These are phyloP conservation scores for Suaeda aralocaspica DNA, from an alignment of 148 eudicot species.

Conservation along the genomic window DNA sequence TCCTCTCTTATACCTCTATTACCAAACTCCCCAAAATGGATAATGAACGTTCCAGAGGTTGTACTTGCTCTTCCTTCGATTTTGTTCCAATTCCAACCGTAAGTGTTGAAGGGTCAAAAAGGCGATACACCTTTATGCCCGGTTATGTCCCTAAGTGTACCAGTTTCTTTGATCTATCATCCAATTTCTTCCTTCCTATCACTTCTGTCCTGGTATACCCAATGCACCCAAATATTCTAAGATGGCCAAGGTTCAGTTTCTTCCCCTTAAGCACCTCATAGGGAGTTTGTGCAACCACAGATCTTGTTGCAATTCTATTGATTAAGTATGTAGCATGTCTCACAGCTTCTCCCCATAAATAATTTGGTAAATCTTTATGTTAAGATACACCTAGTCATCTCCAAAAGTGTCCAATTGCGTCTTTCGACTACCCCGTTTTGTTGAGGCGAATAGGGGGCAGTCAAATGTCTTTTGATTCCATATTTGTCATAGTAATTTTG, in stretches of 20 bases:
- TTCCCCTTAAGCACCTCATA: background rate
- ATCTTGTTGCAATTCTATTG: background rate
- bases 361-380: background rate
- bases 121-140: slow-evolving; percentile 11
- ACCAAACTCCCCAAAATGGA: background rate
- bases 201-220: background rate
- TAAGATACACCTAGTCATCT: background rate
- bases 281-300: background rate
- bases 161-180: background rate
- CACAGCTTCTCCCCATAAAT: slow-evolving; percentile 2
- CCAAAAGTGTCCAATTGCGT: slow-evolving; percentile 2
- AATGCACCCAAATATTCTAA: slow-evolving; percentile 7
- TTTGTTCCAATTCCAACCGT: slow-evolving; percentile 6
- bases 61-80: background rate
- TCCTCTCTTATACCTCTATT: background rate
- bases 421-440: no score
- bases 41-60: no score
- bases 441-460: slow-evolving; percentile 17
- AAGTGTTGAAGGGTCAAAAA: background rate
- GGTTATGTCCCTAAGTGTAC: slow-evolving; percentile 1
- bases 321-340: slow-evolving; percentile 5
- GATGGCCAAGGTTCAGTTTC: background rate
- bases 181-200: background rate
- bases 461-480: slow-evolving; percentile 3
- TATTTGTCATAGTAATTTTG: background rate